These are phyloP conservation scores for Trichoderma lentiforme DNA, from an alignment of 2,329 filamentous ascomycete species.

Conservation along the genomic window DNA sequence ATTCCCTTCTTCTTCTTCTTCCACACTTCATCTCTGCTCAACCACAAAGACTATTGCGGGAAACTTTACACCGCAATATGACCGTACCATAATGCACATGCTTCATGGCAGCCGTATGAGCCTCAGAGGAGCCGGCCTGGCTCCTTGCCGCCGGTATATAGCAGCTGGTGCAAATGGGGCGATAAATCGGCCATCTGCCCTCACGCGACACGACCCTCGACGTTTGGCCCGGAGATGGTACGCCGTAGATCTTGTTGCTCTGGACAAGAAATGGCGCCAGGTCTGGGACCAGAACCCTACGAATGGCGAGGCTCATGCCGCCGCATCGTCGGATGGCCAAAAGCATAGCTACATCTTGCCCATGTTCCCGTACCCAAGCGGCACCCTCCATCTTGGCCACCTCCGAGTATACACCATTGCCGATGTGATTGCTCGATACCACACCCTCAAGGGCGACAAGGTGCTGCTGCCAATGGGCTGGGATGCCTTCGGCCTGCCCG, in stretches of 20 bases:
- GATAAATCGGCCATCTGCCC: constrained; percentile 6
- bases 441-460: constrained; percentile 67
- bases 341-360: constrained; percentile 68
- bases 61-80: constrained; percentile 22
- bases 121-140: constrained; percentile 21
- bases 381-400: constrained; percentile 81
- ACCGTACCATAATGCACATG: constrained; percentile 28
- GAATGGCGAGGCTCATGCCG: constrained; percentile 18
- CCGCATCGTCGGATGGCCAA: constrained; percentile 20
- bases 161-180: background rate
- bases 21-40: background rate
- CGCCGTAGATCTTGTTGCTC: constrained; percentile 45
- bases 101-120: constrained; percentile 27
- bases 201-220: constrained; percentile 14
- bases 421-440: constrained; percentile 76
- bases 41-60: background rate
- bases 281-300: constrained; percentile 37
- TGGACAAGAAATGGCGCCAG: constrained; percentile 51
- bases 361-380: constrained; percentile 94
- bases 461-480: constrained; percentile 90
- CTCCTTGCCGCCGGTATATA: constrained; percentile 9
- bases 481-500: constrained; percentile 88
- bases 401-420: constrained; percentile 87
- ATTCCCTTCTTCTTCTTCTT: background rate
- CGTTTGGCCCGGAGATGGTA: constrained; percentile 32